Conservation (phyloP, 129 eudicot species). For the Lactuca sativa region DNA sequence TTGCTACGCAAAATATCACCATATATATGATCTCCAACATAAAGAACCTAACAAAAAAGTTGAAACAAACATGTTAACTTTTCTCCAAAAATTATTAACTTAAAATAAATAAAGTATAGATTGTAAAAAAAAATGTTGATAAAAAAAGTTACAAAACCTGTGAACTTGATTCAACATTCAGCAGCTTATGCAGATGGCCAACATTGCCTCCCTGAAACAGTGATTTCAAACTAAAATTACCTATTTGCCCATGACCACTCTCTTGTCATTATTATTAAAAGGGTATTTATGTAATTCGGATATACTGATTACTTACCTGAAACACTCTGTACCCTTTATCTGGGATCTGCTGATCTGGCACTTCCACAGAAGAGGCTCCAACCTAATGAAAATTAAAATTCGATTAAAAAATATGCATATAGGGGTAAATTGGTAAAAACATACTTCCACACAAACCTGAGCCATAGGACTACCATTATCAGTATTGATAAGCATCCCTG, state of each 20-base stretch:
- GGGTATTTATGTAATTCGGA: conserved; percentile 10
- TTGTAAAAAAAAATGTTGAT: not conserved
- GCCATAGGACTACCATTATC: conserved; percentile 99
- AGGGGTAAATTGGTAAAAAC: conserved; percentile 6
- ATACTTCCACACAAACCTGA: conserved; percentile 55
- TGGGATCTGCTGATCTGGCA: conserved; percentile 51
- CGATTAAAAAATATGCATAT: conserved; percentile 2
- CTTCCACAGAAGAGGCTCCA: conserved; percentile 48
- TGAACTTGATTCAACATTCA: conserved; percentile 79
- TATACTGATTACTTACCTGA: conserved; percentile 70
- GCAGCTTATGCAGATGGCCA: conserved; percentile 91
- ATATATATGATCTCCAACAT: conserved; percentile 97
- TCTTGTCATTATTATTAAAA: not conserved
- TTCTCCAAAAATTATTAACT: not conserved
- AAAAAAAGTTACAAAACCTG: conserved; percentile 55
- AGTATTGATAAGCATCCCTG: conserved; percentile 95
- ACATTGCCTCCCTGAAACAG: conserved; percentile 91
- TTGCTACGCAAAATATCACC: conserved; percentile 97
- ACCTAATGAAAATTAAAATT: conserved; percentile 42
- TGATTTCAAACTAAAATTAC: conserved; percentile 5
- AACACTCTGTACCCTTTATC: conserved; percentile 63
- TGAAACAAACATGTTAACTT: conserved; percentile 20
- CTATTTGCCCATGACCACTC: not conserved
- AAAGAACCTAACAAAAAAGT: conserved; percentile 72
- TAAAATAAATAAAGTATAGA: not conserved